Evolutionary conservation across 805 yeast species (phyloP).

Genomic region (Barnettozyma pratensis): DNA sequence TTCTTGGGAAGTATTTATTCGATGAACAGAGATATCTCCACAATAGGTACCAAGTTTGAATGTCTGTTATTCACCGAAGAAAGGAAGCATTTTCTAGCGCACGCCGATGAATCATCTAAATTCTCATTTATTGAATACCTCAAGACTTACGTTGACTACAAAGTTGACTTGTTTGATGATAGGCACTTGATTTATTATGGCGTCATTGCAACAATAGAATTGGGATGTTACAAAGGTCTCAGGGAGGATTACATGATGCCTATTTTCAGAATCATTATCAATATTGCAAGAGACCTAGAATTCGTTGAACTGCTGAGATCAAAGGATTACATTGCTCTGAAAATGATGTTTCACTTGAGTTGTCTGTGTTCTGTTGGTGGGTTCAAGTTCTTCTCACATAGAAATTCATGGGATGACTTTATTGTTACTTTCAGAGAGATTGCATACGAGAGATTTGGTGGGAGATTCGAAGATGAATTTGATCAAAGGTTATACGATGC

Average conservation of each 20-base stretch:
- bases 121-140: conserved; percentile 17
- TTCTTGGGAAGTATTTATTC: conserved; percentile 5
- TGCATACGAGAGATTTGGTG: conserved; percentile 7
- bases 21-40: background rate
- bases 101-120: background rate
- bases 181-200: conserved; percentile 6
- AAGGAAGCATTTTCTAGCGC: conserved; percentile 7
- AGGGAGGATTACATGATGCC: conserved; percentile 19
- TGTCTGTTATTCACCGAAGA: conserved; percentile 13
- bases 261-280: conserved; percentile 11
- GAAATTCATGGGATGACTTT: conserved; percentile 19
- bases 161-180: conserved; percentile 1
- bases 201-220: conserved; percentile 14
- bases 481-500: conserved; percentile 11
- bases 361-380: conserved; percentile 19
- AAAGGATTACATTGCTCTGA: conserved; percentile 18
- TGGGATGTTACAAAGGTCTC: conserved; percentile 15
- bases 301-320: conserved; percentile 11
- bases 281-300: conserved; percentile 4
- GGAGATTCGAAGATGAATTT: conserved; percentile 15
- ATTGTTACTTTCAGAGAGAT: conserved; percentile 11
- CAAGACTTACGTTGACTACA: conserved; percentile 7
- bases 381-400: conserved; percentile 15
- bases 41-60: conserved; percentile 12
- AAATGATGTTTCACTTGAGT: conserved; percentile 18